Percentiles rank a stretch among this genome's conserved stretches.
Evolutionary conservation across 441 rosid species (phyloP).

Genomic region (Populus hybrid): DNA sequence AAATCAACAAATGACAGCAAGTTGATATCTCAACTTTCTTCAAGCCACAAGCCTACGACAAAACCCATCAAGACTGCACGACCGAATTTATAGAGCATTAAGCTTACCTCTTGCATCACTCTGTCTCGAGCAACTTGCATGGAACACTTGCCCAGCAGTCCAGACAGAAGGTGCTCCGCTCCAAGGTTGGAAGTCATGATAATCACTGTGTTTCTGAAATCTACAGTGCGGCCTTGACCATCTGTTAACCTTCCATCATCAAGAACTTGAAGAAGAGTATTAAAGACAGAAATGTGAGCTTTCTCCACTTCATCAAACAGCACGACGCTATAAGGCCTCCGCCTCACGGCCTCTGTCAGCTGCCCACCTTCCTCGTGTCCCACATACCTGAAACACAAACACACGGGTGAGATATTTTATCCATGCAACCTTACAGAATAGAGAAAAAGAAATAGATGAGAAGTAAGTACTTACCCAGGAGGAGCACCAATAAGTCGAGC

Average conservation of each 20-base stretch:
- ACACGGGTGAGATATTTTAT: conserved; percentile 1
- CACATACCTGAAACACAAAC: conserved; percentile 47
- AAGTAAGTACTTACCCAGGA: conserved; percentile 58
- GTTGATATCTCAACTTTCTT: not conserved
- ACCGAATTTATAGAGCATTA: not conserved
- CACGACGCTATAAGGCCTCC: conserved; percentile 76
- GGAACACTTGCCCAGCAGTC: conserved; percentile 60
- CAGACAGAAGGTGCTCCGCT: conserved; percentile 73
- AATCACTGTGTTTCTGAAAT: conserved; percentile 75
- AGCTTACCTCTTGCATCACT: conserved; percentile 73
- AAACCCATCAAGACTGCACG: not conserved
- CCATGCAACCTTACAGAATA: not conserved
- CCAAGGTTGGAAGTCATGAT: conserved; percentile 93
- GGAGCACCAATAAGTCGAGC: conserved; percentile 92
- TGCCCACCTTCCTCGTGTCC: conserved; percentile 98
- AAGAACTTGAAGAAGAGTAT: conserved; percentile 76
- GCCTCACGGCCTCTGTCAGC: conserved; percentile 80
- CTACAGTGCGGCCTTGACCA: conserved; percentile 85
- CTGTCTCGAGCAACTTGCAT: conserved; percentile 78
- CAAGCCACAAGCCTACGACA: not conserved
- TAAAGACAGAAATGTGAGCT: conserved; percentile 77
- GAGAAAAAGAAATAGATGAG: not conserved
- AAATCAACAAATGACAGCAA: not conserved
- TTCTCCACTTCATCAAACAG: conserved; percentile 94
- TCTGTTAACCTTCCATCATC: conserved; percentile 86